phyloP scores from a whole-genome alignment of 2,329 filamentous ascomycete genomes.

The Xylariomycetidae sp. region DNA sequence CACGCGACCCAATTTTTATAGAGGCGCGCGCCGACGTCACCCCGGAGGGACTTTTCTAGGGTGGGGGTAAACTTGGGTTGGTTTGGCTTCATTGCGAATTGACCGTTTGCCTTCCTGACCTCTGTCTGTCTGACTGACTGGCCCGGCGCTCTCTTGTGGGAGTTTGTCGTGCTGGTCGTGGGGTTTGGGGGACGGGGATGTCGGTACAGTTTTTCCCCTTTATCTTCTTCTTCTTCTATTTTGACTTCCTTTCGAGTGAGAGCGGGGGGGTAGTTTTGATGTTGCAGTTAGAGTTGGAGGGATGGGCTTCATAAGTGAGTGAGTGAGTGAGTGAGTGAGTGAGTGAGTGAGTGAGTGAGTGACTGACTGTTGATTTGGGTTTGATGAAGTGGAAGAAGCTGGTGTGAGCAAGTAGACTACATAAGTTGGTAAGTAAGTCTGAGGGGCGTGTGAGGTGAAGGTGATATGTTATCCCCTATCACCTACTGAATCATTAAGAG shows the following conservation, averaged over 20 bases:
- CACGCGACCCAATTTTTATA: conserved; percentile 7
- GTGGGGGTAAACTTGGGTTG: conserved; percentile 23
- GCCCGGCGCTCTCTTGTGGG: conserved; percentile 4
- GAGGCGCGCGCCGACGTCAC: conserved; percentile 19
- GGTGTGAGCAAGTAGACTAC: no score
- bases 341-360: no score
- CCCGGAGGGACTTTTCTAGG: conserved; percentile 20
- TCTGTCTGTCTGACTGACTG: conserved; percentile 25
- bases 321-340: no score
- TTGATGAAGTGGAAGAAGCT: no score
- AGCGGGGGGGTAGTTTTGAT: no score
- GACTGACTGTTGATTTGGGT: no score
- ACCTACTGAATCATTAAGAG: no score
- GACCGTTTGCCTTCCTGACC: conserved; percentile 40
- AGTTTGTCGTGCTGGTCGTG: conserved; percentile 12
- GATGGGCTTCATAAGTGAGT: no score
- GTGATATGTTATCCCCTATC: no score
- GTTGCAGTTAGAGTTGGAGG: no score
- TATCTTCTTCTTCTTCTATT: conserved; percentile 1
- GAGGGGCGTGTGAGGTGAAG: no score
- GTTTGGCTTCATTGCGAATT: conserved; percentile 31
- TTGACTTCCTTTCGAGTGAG: conserved; percentile 6
- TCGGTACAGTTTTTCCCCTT: conserved; percentile 35
- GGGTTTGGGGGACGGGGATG: conserved; percentile 32
- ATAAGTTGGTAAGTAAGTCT: no score